phyloP scores from a whole-genome alignment of 305 asterid species.

The Fraxinus albicans region DNA sequence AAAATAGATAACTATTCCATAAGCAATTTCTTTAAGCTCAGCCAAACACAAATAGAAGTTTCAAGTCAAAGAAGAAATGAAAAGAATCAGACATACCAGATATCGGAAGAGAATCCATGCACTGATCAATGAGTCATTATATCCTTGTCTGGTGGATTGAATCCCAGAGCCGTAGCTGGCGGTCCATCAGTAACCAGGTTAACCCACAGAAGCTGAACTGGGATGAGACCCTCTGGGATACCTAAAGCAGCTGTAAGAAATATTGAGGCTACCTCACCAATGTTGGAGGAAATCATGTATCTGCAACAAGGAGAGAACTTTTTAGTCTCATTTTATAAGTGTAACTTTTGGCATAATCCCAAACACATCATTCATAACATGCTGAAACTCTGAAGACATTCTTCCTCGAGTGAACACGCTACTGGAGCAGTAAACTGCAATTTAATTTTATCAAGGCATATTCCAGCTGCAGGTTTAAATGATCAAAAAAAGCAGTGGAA shows the following conservation, averaged over 20 bases:
- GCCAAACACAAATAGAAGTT: not conserved
- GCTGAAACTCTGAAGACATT: not conserved
- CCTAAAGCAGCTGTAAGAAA: constrained; percentile 95
- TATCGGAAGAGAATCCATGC: constrained; percentile 95
- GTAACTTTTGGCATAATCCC: not conserved
- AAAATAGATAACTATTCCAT: no score
- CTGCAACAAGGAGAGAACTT: constrained; percentile 33
- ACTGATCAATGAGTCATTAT: constrained; percentile 88
- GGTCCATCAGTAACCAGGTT: constrained; percentile 97
- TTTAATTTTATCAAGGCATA: not conserved
- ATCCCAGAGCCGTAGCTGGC: constrained; percentile 95
- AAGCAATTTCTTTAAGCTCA: not conserved
- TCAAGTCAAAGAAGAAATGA: not conserved
- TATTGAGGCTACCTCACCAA: constrained; percentile 92
- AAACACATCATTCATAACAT: not conserved
- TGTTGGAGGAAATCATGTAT: constrained; percentile 95
- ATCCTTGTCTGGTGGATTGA: constrained; percentile 91
- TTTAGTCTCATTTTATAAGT: not conserved
- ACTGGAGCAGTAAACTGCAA: not conserved
- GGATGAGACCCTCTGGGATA: constrained; percentile 95
- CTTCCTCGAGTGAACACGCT: not conserved
- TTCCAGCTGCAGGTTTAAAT: not conserved
- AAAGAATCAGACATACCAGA: constrained; percentile 43
- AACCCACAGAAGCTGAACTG: constrained; percentile 99
- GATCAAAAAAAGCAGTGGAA: not conserved